Base-by-base conservation (phyloP, 2,329 filamentous ascomycete species). In the Capronia americana region DNA sequence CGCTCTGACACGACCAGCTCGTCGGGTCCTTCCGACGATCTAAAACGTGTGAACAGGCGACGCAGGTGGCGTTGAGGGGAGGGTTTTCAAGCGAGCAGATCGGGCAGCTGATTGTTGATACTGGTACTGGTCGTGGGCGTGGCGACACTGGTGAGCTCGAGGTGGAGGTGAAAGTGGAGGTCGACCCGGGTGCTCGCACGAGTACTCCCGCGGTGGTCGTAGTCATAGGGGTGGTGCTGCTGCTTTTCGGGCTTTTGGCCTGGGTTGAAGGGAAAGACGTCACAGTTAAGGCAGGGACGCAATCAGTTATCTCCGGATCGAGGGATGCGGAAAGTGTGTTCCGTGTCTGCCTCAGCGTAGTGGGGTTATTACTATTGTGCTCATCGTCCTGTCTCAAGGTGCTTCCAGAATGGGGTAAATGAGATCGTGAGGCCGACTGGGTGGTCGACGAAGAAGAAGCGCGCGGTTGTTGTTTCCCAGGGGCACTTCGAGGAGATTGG, bases 61-160 rank as follows among this genome's bases (percentile, higher is more conserved):
- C 78, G 75, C 92, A 95, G 3, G 86, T 90, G 1, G 87, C 77
- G 7, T 85, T 80, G 8, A 74, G 73, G 0, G 74, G 56, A 5
- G 83, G 79, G 74, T 92, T 93, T 58, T 80, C 79, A 58, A 90
- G 85, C 0, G 91, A 92, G 77, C 92, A 96, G 62, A 90, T 80
- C 0, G 83, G 79, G 73, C 91, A 91, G 17, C 57, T 53, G 61
- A 63, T 57, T 67, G 61, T 28, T 20, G 48, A 44, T 44, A 44
- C 17, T 44, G 38, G 2, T n/a, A 5, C 17, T 44, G 38, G 17
- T n/a, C 38, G 38, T 44, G 38, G 7, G 30, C 48, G 38, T 20
- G 57, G 57, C n/a, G 23, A 26, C 17, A 28, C n/a, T 3, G 41
- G 17, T 30, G 24, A 34, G 26, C 2, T 28, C 28, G 26, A 32